phyloP scores from a whole-genome alignment of 2,329 filamentous ascomycete species.

The Dactylellina drechsleri region DNA sequence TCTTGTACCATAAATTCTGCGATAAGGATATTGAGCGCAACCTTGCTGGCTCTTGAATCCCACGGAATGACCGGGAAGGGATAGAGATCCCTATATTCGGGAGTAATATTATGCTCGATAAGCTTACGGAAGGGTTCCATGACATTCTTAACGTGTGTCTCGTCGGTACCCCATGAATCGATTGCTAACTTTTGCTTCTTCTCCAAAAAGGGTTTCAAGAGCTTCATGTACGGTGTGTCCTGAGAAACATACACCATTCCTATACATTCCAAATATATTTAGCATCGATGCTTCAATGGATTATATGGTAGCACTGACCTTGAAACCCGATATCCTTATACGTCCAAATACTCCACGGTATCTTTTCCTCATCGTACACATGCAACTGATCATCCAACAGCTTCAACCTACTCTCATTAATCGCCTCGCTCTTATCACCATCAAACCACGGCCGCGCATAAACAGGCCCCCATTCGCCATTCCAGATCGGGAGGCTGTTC shows the following conservation, averaged over 20 bases:
- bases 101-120: conserved; percentile 63
- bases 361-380: conserved; percentile 67
- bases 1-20: conserved; percentile 67
- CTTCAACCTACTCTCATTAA: conserved; percentile 64
- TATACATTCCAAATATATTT: conserved; percentile 13
- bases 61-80: conserved; percentile 66
- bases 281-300: neutral
- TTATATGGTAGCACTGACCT: conserved; percentile 59
- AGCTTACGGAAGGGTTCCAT: conserved; percentile 63
- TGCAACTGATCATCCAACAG: conserved; percentile 65
- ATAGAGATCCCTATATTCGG: conserved; percentile 63
- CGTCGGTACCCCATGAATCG: conserved; percentile 68
- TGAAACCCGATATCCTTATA: conserved; percentile 70
- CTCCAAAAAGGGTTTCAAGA: conserved; percentile 66
- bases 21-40: conserved; percentile 66
- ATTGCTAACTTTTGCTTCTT: conserved; percentile 69
- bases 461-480: conserved; percentile 68
- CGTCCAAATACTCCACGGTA: conserved; percentile 71
- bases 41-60: conserved; percentile 65
- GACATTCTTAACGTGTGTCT: conserved; percentile 59
- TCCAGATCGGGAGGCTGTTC: conserved; percentile 64
- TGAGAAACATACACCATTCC: conserved; percentile 66
- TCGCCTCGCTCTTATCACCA: conserved; percentile 60
- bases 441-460: conserved; percentile 64
- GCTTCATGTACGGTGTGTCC: conserved; percentile 65